Conservation (phyloP, 1,284 basidiomycete species). For the Sporisorium exsertum region DNA sequence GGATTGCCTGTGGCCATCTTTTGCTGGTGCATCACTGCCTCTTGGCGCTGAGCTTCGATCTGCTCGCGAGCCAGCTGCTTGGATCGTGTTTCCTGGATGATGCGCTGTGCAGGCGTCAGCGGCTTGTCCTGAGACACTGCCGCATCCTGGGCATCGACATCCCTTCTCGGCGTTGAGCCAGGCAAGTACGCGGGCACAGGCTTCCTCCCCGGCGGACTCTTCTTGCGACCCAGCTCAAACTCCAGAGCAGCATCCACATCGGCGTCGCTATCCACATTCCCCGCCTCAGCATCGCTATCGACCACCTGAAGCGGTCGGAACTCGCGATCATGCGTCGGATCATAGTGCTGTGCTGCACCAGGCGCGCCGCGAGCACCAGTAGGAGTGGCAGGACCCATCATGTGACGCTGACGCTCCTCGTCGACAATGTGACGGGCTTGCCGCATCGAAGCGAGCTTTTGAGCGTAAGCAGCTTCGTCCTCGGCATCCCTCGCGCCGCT, state of each 20-base stretch:
- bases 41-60: conserved; percentile 37
- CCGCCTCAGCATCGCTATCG: conserved; percentile 18
- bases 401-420: conserved; percentile 49
- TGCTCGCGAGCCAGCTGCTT: conserved; percentile 50
- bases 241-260: conserved; percentile 23
- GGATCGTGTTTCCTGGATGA: conserved; percentile 61
- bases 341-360: conserved; percentile 14
- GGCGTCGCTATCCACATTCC: not conserved
- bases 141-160: not conserved
- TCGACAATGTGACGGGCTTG: conserved; percentile 65
- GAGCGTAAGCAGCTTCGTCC: conserved; percentile 49
- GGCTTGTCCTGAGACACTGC: conserved; percentile 19
- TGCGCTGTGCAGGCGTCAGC: conserved; percentile 59
- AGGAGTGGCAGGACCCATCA: conserved; percentile 25
- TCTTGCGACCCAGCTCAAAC: conserved; percentile 33
- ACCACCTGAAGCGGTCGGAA: conserved; percentile 32
- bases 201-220: conserved; percentile 56
- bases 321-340: conserved; percentile 31
- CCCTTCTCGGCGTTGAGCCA: conserved; percentile 13
- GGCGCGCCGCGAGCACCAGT: conserved; percentile 1
- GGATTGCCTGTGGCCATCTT: not conserved
- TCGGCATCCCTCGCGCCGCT: conserved; percentile 39
- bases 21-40: conserved; percentile 6
- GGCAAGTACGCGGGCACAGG: conserved; percentile 43
- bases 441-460: conserved; percentile 56